phyloP scores from a whole-genome alignment of 2,329 filamentous ascomycete species.

The Cordyceps fumosorosea region DNA sequence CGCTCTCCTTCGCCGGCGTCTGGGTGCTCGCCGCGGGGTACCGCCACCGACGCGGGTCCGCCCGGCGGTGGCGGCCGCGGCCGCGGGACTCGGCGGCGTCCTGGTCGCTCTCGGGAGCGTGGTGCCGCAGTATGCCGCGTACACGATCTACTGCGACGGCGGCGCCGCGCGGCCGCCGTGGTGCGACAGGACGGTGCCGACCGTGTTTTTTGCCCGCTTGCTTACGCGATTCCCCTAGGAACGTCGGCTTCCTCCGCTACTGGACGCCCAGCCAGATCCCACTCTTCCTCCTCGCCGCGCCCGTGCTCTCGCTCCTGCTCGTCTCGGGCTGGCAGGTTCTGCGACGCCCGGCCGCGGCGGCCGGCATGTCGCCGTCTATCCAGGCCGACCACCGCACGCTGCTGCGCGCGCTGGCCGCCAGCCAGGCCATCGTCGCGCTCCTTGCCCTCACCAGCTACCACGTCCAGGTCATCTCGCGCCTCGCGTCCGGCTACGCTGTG shows the following conservation, averaged over 20 bases:
- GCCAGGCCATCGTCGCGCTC: slow-evolving; percentile 64
- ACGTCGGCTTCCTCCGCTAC: slow-evolving; percentile 80
- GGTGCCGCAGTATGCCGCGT: slow-evolving; percentile 70
- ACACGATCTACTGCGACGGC: slow-evolving; percentile 57
- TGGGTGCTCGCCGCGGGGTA: slow-evolving; percentile 56
- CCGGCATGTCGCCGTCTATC: not conserved
- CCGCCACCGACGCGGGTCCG: slow-evolving; percentile 20
- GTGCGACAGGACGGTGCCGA: slow-evolving; percentile 69
- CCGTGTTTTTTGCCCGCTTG: too few relatives aligned
- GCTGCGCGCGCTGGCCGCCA: slow-evolving; percentile 55
- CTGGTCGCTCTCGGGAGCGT: slow-evolving; percentile 61
- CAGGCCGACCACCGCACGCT: slow-evolving; percentile 23
- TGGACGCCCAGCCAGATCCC: slow-evolving; percentile 85
- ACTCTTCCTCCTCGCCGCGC: slow-evolving; percentile 75
- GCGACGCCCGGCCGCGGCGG: slow-evolving; percentile 17
- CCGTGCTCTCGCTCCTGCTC: slow-evolving; percentile 60
- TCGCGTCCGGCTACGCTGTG: slow-evolving; percentile 80
- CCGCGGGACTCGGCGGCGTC: slow-evolving; percentile 60
- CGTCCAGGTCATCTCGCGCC: slow-evolving; percentile 85
- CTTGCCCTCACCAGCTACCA: slow-evolving; percentile 77
- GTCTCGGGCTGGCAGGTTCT: slow-evolving; percentile 48
- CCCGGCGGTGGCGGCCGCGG: slow-evolving; percentile 38
- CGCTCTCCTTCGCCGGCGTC: slow-evolving; percentile 69
- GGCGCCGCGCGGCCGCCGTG: slow-evolving; percentile 54
- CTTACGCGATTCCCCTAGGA: slow-evolving; percentile 46